phyloP scores from a whole-genome alignment of 2,329 filamentous ascomycete genomes.

The Juglanconis oblonga region DNA sequence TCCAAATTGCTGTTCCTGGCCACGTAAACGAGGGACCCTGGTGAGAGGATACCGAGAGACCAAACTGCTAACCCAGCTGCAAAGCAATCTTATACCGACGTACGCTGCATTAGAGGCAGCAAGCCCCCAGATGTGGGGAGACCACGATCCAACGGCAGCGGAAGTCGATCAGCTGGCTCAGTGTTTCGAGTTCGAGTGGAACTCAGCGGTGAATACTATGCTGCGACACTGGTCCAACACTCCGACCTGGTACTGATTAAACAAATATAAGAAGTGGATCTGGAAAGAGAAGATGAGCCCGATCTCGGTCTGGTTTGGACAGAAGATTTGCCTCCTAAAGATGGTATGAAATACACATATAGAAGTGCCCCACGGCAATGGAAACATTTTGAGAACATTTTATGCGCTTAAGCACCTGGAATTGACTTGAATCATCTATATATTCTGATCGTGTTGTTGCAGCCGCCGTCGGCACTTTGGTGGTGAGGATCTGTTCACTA shows the following conservation, averaged over 20 bases:
- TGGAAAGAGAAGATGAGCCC: too few species aligned
- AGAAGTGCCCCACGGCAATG: too few species aligned
- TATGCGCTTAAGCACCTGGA: too few species aligned
- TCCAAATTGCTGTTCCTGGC: neutral
- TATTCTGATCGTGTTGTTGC: too few species aligned
- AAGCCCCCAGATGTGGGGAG: conserved; percentile 69
- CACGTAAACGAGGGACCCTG: neutral
- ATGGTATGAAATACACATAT: too few species aligned
- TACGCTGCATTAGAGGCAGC: conserved; percentile 61
- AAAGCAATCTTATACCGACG: conserved; percentile 55
- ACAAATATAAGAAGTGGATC: conserved; percentile 7
- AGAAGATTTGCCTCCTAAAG: too few species aligned
- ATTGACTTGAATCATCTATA: too few species aligned
- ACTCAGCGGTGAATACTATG: conserved; percentile 61
- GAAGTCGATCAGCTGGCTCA: conserved; percentile 57
- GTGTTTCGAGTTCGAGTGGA: conserved; percentile 68
- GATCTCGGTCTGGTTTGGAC: too few species aligned
- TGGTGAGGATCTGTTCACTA: too few species aligned
- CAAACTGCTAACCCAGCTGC: neutral
- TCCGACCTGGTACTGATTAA: conserved; percentile 50
- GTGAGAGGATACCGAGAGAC: neutral
- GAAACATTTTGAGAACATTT: too few species aligned
- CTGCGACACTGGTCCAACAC: conserved; percentile 64
- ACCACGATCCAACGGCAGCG: conserved; percentile 49
- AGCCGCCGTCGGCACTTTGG: too few species aligned